Conservation (phyloP, 768 basidiomycete genomes). For the Trametes cingulata region DNA sequence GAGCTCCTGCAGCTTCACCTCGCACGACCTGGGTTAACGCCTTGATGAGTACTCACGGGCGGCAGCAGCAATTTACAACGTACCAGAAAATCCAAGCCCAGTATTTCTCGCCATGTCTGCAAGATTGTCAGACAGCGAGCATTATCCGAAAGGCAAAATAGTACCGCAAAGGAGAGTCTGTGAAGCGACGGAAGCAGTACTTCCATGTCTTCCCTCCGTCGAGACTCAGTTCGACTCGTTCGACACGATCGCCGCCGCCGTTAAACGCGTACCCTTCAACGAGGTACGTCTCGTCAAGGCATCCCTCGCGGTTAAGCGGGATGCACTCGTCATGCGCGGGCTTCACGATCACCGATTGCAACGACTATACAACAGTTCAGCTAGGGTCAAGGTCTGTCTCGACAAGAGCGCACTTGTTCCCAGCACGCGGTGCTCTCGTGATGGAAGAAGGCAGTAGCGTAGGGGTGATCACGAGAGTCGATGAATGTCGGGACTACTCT, state of each 20-base stretch:
- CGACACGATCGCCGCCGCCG: constrained; percentile 16
- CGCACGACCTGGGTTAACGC: constrained; percentile 21
- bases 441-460: constrained; percentile 22
- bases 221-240: constrained; percentile 25
- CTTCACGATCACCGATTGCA: constrained; percentile 25
- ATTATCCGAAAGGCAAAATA: neutral
- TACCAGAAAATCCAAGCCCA: constrained; percentile 29
- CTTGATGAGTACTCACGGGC: too few relatives aligned
- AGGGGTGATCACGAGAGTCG: constrained; percentile 21
- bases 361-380: neutral
- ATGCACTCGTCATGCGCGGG: constrained; percentile 22
- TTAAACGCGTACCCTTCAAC: constrained; percentile 26
- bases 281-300: constrained; percentile 5
- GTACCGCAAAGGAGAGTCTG: constrained; percentile 16
- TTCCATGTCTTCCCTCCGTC: constrained; percentile 27
- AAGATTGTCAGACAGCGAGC: too few relatives aligned
- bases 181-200: constrained; percentile 23
- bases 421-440: constrained; percentile 24
- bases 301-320: neutral
- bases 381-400: neutral
- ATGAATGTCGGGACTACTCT: constrained; percentile 22
- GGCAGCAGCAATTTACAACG: too few relatives aligned
- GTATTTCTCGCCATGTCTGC: constrained; percentile 24
- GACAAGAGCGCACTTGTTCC: constrained; percentile 12
- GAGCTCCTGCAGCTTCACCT: constrained; percentile 15